Base-by-base conservation (phyloP, 73 alveolate genomes). In the Breviolum minutum region DNA sequence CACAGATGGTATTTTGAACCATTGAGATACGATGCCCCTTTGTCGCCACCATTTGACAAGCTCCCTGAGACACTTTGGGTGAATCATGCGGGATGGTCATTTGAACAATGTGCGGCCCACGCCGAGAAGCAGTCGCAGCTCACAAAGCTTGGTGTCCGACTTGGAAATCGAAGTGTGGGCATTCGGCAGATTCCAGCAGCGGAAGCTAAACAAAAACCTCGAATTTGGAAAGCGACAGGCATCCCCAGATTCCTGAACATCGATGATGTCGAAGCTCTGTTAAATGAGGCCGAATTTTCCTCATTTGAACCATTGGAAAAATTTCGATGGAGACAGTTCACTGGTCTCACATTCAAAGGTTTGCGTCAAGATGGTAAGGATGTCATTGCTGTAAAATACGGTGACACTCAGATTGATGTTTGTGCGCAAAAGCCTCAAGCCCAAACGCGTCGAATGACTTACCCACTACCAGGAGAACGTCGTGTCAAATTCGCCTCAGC, bases 1-100 rank as follows among this genome's bases (percentile, higher is more conserved):
- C 10, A 81, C 30, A 66, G 71, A 0, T 81, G 90, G 90, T 81
- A 1, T 48, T 81, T 81, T 40, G 90, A 81, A 32, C 90, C 90
- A 7, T 17, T 81, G 0, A 66, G 90, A 10, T 81, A 11, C 27
- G 90, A 27, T 8, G 69, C 32, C 14, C 66, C 66, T 12, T 16
- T 81, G 62, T 32, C 71, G 8, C 1, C 10, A 24, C 90, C 90
- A 2, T 81, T 81, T 19, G 16, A 81, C 48, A 12, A 40, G 8
- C 71, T 81, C 20, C 90, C 54, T 22, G 88, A 79, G 24, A 40
- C 64, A 11, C 12, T 8, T 13, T 79, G 88, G 88, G 30, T 40
- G 63, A 29, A 13, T n/a, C 4, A 40, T 0, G 22, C 63, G 0
- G 64, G 8, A 27, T 24, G 9, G 19, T 27, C 22, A 8, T 13